Evolutionary conservation across 1,139 yeast genomes (phyloP), one percentile per base, ranked within the genome.

Genomic region (Candida sp.): DNA sequence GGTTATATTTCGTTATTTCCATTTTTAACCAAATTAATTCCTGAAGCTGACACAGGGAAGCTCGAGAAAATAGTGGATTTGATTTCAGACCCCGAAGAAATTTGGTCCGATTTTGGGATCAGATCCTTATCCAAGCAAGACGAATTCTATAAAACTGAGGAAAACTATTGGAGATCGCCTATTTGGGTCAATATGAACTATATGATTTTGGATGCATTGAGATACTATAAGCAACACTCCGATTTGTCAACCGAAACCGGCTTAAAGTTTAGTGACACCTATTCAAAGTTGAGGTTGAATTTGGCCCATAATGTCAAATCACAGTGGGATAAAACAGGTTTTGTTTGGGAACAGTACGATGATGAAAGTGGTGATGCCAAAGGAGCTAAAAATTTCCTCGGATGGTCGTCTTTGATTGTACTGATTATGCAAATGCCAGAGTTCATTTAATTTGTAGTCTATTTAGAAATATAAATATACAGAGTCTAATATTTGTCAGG

Each of bases 91-190:
- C 87, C 91, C 1, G 79, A 81, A 9, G 82, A 84, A 54, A 64
- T 95, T 44, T 91, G 95, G 88, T 70, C 91, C 2, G 77, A 77
- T 1, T 89, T 62, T 54, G 99, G 99, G 11, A 70, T 95, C 38
- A 74, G 97, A 51, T 87, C 96, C 1, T 70, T 93, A 34, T 87
- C 97, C 1, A 82, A 81, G 54, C 58, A 75, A 6, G 93, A 87
- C 55, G 69, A 69, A 27, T 67, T 61, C 47, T 93, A 85, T 63
- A 87, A 86, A 47, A 79, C 84, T 1, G 93, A 77, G 7, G 99
- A 95, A 56, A 84, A 93, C 62, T 93, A 93, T 67, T 93, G 99
- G 99, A 77, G 96, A 48, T 95, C 97, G 0, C 91, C 96, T 19
- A 75, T 93, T 36, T 95, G 99, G 99, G 72, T 90, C 54, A 87